Conservation (phyloP, 1,284 basidiomycete species). For the Papiliotrema fonsecae region DNA sequence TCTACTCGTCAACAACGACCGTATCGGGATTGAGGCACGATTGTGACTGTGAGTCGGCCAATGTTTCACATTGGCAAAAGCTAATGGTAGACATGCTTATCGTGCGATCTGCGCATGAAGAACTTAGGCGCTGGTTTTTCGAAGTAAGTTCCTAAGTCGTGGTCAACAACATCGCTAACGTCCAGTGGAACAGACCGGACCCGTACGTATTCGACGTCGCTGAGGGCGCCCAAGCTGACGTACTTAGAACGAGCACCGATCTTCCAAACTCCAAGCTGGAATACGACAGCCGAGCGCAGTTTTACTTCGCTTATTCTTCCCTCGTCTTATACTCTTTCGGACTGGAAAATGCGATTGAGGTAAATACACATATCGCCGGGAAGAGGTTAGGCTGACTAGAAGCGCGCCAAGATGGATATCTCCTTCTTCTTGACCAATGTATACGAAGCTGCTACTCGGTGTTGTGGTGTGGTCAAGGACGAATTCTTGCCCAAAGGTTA, state of each 20-base stretch:
- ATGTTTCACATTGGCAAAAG: conserved; percentile 54
- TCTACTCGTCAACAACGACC: conserved; percentile 78
- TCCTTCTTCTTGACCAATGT: conserved; percentile 82
- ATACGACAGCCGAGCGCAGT: conserved; percentile 52
- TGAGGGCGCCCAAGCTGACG: background rate
- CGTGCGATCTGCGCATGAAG: conserved; percentile 43
- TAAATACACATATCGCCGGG: conserved; percentile 38
- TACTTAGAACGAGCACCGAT: background rate
- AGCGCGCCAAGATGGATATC: conserved; percentile 55
- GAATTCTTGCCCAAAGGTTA: conserved; percentile 68
- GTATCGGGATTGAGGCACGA: conserved; percentile 80
- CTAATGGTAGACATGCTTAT: conserved; percentile 36
- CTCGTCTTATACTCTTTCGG: conserved; percentile 91
- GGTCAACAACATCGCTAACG: background rate
- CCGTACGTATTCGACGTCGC: background rate
- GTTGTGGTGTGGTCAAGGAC: conserved; percentile 52
- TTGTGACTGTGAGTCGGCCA: conserved; percentile 63
- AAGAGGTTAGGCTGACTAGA: background rate
- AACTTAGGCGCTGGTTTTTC: conserved; percentile 35
- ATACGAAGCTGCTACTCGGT: conserved; percentile 60
- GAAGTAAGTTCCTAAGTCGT: conserved; percentile 23
- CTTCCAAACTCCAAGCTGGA: conserved; percentile 9
- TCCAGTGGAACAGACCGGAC: conserved; percentile 11
- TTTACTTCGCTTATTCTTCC: conserved; percentile 78
- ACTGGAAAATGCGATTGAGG: conserved; percentile 84